Evolutionary conservation across 371 early-diverging fungal genomes (phyloP), one percentile per base, ranked within the genome.

Genomic region (Batkoa obscura): DNA sequence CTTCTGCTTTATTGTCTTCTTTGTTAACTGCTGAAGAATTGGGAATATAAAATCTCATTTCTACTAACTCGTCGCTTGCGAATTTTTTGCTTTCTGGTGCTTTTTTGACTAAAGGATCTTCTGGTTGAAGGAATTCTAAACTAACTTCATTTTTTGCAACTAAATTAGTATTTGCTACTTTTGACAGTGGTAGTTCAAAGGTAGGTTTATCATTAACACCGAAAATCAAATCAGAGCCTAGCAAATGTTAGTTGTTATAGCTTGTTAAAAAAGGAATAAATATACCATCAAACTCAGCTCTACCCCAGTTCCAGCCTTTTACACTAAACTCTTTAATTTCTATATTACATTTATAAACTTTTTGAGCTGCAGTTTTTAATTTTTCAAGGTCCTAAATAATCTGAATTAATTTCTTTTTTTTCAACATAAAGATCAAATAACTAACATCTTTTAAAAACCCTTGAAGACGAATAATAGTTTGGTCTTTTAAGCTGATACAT

Each of bases 221-320:
- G 67, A 94, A 95, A 5, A 78, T 67, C 58, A 95, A 68, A 48
- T 79, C 71, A 30, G 76, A 73, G 30, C 85, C 86, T 75, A 45
- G 15, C 50, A n/a, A 6, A 43, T 23, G 42, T 12, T 23, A n/a
- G 45, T 12, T 38, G 61, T 23, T 43, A 50, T 39, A 48, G 6
- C 30, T 39, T 3, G 43, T 36, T 55, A 36, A n/a, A 23, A 33
- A 42, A 31, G 51, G 4, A 23, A 23, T 23, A 23, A 23, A 23
- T 23, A 46, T 62, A 73, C 76, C 83, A 69, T 86, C 75, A 59
- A 90, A 86, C 49, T 89, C 90, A 6, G 86, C 75, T 66, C 81
- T 78, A 46, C 94, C 97, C 95, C 97, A 94, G 73, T 95, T 94
- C 85, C 88, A 91, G 36, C 98, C 98, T 53, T 81, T 83, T 6